Evolutionary conservation across 1,284 basidiomycete species (phyloP), one percentile per base, ranked within the genome.

Genomic region (Ceratobasidium sp.): DNA sequence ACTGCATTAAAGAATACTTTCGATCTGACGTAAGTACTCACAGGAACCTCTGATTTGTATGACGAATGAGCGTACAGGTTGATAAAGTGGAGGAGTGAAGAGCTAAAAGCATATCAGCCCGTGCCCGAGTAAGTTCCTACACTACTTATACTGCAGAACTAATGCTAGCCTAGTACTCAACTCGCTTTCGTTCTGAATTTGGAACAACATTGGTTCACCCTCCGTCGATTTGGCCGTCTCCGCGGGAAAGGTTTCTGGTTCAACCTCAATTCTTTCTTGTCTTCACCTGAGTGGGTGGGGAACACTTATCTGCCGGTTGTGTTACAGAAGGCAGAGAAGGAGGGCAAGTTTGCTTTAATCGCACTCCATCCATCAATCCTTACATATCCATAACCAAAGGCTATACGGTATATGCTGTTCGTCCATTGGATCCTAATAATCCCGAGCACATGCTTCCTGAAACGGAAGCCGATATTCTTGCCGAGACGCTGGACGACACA

Each of bases 111-210:
- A 3, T 87, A 88, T 77, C 92, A 95, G 69, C 82, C 86, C 72
- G 81, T 81, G 54, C 94, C 94, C 10, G 88, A 96, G 93, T 94
- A 77, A 74, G 87, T 76, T 55, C 31, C 60, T 31, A 25, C 38
- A 17, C 53, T 0, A 35, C 12, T 17, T n/a, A 29, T 3, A 25
- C 29, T 12, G 2, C 27, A 35, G 40, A 53, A 60, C n/a, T n/a
- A n/a, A n/a, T n/a, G n/a, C n/a, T n/a, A 35, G 15, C 17, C 13
- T 72, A 94, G 94, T 74, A 84, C 85, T 4, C 91, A 96, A 79
- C 84, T 92, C 32, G 95, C 87, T 1, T 98, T 96, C 78, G 89
- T 98, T 70, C 84, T 98, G 52, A 94, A 98, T 77, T 85, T 90
- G 56, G 82, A 89, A 45, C 87, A 91, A 65, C 94, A 96, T 76